Evolutionary conservation across 2,329 filamentous ascomycete genomes (phyloP).

Genomic region (Aspergillus brunneoviolaceus): DNA sequence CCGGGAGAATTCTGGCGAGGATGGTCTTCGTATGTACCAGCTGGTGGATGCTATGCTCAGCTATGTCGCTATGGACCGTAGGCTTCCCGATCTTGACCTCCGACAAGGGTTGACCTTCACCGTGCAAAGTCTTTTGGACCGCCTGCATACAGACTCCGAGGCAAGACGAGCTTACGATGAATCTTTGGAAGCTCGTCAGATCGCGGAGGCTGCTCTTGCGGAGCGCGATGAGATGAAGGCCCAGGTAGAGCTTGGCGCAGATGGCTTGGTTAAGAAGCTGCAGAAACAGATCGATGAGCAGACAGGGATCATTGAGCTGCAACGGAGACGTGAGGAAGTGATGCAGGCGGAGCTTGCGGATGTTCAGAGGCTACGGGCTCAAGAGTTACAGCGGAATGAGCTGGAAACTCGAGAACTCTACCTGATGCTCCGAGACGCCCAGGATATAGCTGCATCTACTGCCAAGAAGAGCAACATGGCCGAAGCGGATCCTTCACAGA

Average conservation of each 20-base stretch:
- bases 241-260: conserved; percentile 84
- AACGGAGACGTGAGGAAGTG: conserved; percentile 79
- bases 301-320: conserved; percentile 82
- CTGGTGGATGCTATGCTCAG: conserved; percentile 98
- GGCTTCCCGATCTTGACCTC: conserved; percentile 93
- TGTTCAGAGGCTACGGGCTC: conserved; percentile 78
- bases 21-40: conserved; percentile 92
- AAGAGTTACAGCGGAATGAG: conserved; percentile 92
- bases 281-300: conserved; percentile 96
- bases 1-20: conserved; percentile 85
- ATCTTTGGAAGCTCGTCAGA: conserved; percentile 82
- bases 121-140: conserved; percentile 91
- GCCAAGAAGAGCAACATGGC: conserved; percentile 63
- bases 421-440: conserved; percentile 95
- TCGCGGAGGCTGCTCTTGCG: conserved; percentile 92
- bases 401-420: conserved; percentile 95
- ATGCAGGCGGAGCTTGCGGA: conserved; percentile 88
- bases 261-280: conserved; percentile 87
- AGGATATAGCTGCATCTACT: conserved; percentile 89
- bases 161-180: conserved; percentile 90
- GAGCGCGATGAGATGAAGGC: conserved; percentile 94
- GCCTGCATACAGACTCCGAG: conserved; percentile 93
- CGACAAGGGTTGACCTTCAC: conserved; percentile 98
- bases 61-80: conserved; percentile 96
- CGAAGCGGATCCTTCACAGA: conserved; percentile 69